A percentile compares a stretch with the other conserved stretches of the same genome.
These are phyloP conservation scores for Dothiorella sarmentorum DNA, from an alignment of 2,329 filamentous ascomycete species.

Conservation along the genomic window DNA sequence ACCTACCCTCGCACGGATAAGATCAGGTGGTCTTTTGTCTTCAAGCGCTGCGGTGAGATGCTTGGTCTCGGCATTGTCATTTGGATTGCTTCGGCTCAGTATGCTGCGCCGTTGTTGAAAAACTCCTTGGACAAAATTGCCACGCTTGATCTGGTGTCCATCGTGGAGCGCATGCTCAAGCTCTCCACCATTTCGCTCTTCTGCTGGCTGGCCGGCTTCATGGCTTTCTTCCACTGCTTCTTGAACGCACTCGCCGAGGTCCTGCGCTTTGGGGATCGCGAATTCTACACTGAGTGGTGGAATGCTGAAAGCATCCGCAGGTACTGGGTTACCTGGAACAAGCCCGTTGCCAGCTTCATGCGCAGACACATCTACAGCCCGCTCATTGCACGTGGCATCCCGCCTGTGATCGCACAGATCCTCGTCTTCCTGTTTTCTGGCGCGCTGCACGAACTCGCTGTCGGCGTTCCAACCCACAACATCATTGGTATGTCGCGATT, in stretches of 20 bases:
- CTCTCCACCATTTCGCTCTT: constrained; percentile 91
- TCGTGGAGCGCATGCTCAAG: constrained; percentile 88
- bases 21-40: constrained; percentile 84
- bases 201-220: constrained; percentile 97
- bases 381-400: constrained; percentile 79
- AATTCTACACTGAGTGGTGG: constrained; percentile 99
- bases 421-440: constrained; percentile 87
- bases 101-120: constrained; percentile 81
- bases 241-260: constrained; percentile 90
- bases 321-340: constrained; percentile 98
- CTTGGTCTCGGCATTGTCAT: constrained; percentile 80
- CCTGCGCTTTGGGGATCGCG: constrained; percentile 83
- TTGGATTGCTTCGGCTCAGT: constrained; percentile 93
- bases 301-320: constrained; percentile 73
- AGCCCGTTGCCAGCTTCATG: constrained; percentile 96
- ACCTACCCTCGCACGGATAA: constrained; percentile 82
- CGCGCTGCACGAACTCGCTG: constrained; percentile 84
- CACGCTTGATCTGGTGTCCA: constrained; percentile 73
- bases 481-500: constrained; percentile 62
- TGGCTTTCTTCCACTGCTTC: constrained; percentile 89
- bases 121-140: constrained; percentile 90
- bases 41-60: constrained; percentile 76
- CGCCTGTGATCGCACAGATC: constrained; percentile 64
- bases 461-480: constrained; percentile 93
- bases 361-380: constrained; percentile 90